Conservation (phyloP, 345 rosid genomes). For the Erodium maritimum region DNA sequence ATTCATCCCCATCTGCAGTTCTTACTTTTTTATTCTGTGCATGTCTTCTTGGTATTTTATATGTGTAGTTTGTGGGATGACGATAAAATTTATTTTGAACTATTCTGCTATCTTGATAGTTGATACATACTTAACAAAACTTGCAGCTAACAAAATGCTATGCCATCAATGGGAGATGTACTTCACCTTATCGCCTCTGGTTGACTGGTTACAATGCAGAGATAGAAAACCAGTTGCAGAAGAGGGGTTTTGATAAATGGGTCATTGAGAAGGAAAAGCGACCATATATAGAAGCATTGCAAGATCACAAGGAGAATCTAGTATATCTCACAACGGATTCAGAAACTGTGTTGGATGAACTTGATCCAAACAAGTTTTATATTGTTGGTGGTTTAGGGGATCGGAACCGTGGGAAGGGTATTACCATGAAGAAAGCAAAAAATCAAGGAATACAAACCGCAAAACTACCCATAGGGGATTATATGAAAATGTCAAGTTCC, state of each 20-base stretch:
- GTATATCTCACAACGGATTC: conserved; percentile 91
- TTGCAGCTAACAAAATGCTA: conserved; percentile 85
- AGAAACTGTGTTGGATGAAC: conserved; percentile 55
- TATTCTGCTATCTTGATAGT: too few relatives aligned
- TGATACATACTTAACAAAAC: too few relatives aligned
- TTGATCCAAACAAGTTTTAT: conserved; percentile 45
- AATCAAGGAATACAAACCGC: conserved; percentile 88
- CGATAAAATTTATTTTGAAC: too few relatives aligned
- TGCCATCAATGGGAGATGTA: conserved; percentile 64
- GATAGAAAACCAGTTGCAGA: conserved; percentile 56
- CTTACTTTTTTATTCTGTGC: too few relatives aligned
- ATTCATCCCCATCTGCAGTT: too few relatives aligned
- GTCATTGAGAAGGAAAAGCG: conserved; percentile 62
- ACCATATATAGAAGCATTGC: conserved; percentile 62
- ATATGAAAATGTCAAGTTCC: conserved; percentile 89
- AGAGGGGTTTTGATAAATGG: conserved; percentile 83
- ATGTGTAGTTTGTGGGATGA: too few relatives aligned
- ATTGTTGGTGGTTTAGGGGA: conserved; percentile 86
- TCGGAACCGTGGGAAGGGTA: conserved; percentile 86
- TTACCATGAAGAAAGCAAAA: conserved; percentile 78
- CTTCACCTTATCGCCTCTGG: conserved; percentile 65
- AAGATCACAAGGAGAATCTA: conserved; percentile 48
- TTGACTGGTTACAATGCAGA: conserved; percentile 70
- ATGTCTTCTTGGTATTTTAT: too few relatives aligned
- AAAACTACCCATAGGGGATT: conserved; percentile 71